Evolutionary conservation across 257 asterid species (phyloP), one percentile per base, ranked within the genome.

Genomic region (Linderniella brevidens): DNA sequence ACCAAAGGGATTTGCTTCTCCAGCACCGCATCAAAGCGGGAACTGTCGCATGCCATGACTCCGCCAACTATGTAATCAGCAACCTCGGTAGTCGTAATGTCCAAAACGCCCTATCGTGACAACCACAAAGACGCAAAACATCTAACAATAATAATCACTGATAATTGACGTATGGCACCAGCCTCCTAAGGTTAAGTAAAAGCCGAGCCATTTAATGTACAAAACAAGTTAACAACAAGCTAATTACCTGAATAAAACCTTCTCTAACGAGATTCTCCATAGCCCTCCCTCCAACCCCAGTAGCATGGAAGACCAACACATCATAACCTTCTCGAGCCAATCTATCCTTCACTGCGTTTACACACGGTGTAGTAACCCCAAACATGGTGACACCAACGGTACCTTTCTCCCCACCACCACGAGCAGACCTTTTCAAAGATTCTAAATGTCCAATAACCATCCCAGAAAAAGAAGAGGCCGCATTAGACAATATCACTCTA

Each of bases 231-330:
- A 13, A 36, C 48, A 40, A 20, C 15, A 29, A 38, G 19, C 4
- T 35, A 48, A 48, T 19, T 67, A 80, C 98, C 92, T 88, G 85
- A 66, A 88, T 80, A 64, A 76, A 71, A 41, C 95, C 98, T 64
- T 68, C 90, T 66, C 60, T 72, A 58, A 84, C 86, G 64, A 88
- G 95, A 69, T 80, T 92, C 70, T 88, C 98, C 98, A 88, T 88
- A 32, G 95, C 98, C 69, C 85, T 85, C 39, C 95, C 98, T 57
- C 98, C 98, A 9, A 87, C 93, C 13, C 98, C 98, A 12, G 98
- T 88, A 52, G 98, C 95, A 36, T 88, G 98, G 69, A 88, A 88
- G 59, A 84, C 80, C 68, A 88, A 68, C 52, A 79, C 57, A 61
- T 83, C 94, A 41, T 64, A 88, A 37, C 95, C 98, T 76, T 88